Evolutionary conservation across 352 stramenopile genomes (phyloP).

Genomic region (Albugo candida): DNA sequence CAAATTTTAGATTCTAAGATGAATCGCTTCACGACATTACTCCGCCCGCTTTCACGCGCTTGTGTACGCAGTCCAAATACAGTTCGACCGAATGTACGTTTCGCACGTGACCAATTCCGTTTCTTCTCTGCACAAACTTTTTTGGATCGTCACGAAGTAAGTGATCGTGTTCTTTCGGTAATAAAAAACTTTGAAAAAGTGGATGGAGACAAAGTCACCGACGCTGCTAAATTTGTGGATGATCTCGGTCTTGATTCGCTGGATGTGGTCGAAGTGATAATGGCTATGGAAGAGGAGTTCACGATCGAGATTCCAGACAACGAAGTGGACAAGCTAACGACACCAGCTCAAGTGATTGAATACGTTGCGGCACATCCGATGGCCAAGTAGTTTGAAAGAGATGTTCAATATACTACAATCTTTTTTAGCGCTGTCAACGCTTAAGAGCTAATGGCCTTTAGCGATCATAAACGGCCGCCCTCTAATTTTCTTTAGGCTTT

Average conservation of each 20-base stretch:
- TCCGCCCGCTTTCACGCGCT: slow-evolving; percentile 46
- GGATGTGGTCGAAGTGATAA: slow-evolving; percentile 91
- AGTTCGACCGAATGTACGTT: too few relatives aligned
- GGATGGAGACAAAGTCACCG: slow-evolving; percentile 82
- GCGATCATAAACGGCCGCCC: not conserved
- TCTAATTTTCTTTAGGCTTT: slow-evolving; percentile 11
- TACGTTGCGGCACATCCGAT: slow-evolving; percentile 98
- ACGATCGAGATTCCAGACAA: slow-evolving; percentile 99
- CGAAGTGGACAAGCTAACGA: slow-evolving; percentile 98
- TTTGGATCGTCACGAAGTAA: slow-evolving; percentile 86
- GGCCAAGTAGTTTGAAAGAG: slow-evolving; percentile 85
- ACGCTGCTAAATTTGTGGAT: slow-evolving; percentile 90
- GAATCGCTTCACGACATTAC: slow-evolving; percentile 54
- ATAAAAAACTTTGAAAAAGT: slow-evolving; percentile 99
- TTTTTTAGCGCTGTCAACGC: too few relatives aligned
- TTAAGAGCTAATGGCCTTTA: not conserved
- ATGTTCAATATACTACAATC: not conserved
- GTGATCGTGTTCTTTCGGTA: slow-evolving; percentile 91
- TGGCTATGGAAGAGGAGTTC: slow-evolving; percentile 99
- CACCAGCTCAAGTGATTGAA: slow-evolving; percentile 92
- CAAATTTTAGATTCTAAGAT: slow-evolving; percentile 11
- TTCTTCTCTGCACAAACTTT: slow-evolving; percentile 79
- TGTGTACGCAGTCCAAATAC: slow-evolving; percentile 7
- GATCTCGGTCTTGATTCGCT: slow-evolving; percentile 98
- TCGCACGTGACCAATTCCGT: slow-evolving; percentile 8